These are phyloP conservation scores for Cystobasidium sp. DNA, from an alignment of 1,284 basidiomycete species.

Conservation along the genomic window DNA sequence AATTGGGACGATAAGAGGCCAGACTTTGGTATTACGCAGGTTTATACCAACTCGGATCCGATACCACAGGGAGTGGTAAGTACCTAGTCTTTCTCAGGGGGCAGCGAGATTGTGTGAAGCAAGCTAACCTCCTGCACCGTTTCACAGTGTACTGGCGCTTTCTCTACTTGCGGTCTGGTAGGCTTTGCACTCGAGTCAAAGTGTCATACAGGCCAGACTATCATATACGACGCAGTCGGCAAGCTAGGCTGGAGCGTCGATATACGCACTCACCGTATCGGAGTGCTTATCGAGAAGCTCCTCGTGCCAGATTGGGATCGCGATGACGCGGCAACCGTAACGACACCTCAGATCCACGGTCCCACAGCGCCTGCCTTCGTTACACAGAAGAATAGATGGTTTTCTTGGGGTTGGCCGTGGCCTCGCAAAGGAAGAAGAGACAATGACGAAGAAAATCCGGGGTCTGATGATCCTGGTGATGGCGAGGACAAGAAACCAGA, in stretches of 20 bases:
- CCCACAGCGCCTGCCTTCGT: not conserved
- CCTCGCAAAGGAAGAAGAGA: conserved; percentile 28
- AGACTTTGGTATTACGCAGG: conserved; percentile 60
- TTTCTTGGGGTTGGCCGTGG: conserved; percentile 21
- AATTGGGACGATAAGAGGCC: conserved; percentile 43
- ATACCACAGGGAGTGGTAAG: conserved; percentile 53
- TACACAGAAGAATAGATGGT: not conserved
- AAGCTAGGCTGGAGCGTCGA: conserved; percentile 80
- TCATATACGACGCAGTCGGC: conserved; percentile 85
- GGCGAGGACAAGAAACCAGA: conserved; percentile 19
- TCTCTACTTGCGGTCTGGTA: conserved; percentile 52
- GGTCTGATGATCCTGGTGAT: conserved; percentile 30
- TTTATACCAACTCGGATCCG: conserved; percentile 64
- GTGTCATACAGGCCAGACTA: conserved; percentile 82
- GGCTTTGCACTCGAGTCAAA: conserved; percentile 55
- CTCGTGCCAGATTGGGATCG: conserved; percentile 75
- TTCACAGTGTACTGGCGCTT: conserved; percentile 57
- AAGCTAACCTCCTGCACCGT: not conserved
- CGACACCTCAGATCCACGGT: not conserved
- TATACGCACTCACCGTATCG: conserved; percentile 77
- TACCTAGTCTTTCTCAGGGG: not conserved
- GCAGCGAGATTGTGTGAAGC: not conserved
- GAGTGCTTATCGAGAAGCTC: conserved; percentile 72
- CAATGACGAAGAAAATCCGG: conserved; percentile 44
- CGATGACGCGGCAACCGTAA: conserved; percentile 18